Evolutionary conservation across 805 yeast species (phyloP).

Genomic region (Candida mattraensis): DNA sequence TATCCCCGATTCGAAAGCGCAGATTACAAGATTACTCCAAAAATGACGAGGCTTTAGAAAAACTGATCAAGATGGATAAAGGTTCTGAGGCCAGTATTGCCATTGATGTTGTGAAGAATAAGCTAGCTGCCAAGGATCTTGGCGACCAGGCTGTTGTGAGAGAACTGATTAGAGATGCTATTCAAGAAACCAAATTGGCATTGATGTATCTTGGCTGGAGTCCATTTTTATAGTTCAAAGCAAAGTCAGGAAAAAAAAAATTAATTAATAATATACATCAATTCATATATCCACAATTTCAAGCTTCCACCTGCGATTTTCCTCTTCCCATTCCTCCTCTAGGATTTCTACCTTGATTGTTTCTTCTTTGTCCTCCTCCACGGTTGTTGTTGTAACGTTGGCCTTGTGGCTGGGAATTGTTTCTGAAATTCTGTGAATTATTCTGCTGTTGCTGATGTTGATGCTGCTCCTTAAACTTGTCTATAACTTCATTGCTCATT

Average conservation of each 20-base stretch:
- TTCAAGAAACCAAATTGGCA: constrained; percentile 64
- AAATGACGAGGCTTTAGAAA: constrained; percentile 21
- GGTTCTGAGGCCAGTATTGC: constrained; percentile 82
- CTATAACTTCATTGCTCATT: constrained; percentile 75
- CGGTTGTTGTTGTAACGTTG: constrained; percentile 15
- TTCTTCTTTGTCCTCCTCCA: constrained; percentile 26
- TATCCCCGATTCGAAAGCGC: constrained; percentile 69
- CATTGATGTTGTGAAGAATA: constrained; percentile 65
- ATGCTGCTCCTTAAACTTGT: constrained; percentile 67
- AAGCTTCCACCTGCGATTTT: too few relatives aligned
- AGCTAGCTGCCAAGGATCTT: constrained; percentile 63
- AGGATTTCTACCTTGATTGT: constrained; percentile 20
- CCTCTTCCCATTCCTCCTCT: too few relatives aligned
- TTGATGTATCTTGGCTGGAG: constrained; percentile 83
- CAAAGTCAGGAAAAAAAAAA: too few relatives aligned
- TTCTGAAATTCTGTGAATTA: too few relatives aligned
- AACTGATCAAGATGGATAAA: constrained; percentile 23
- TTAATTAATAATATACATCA: too few relatives aligned
- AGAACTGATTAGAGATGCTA: constrained; percentile 76
- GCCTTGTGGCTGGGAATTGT: constrained; percentile 22
- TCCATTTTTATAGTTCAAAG: constrained; percentile 58
- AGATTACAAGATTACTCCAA: constrained; percentile 46
- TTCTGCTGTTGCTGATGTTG: constrained; percentile 38
- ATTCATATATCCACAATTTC: too few relatives aligned
- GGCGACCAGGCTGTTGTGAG: constrained; percentile 84